Conservation (phyloP, 163 green algal genomes). For the Prototheca cutis region DNA sequence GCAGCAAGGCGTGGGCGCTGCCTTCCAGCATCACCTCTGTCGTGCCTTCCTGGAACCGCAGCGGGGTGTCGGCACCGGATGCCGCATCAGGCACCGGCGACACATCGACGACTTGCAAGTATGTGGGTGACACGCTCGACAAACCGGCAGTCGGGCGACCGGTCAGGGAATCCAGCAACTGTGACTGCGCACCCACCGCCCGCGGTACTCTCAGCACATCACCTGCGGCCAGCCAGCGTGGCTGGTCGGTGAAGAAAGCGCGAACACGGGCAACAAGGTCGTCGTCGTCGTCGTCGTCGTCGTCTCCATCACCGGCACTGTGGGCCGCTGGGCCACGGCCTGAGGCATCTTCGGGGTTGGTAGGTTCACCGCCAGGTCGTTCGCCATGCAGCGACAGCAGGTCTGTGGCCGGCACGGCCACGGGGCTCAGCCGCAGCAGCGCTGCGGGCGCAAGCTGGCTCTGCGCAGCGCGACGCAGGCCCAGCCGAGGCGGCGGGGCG, state of each 20-base stretch:
- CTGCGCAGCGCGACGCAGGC: not conserved
- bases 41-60: not conserved
- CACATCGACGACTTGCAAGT: no score
- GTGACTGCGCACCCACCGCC: no score
- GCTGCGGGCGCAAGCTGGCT: not conserved
- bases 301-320: no score
- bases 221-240: no score
- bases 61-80: no score
- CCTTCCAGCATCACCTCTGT: slow-evolving; percentile 34
- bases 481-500: not conserved
- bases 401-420: not conserved
- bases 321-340: not conserved
- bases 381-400: not conserved
- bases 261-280: not conserved
- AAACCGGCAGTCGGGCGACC: no score
- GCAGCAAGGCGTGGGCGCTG: slow-evolving; percentile 12
- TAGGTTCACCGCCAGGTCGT: not conserved
- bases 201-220: no score
- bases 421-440: not conserved
- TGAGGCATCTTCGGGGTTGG: not conserved
- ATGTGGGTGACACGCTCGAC: no score
- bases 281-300: not conserved
- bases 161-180: no score
- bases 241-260: not conserved
- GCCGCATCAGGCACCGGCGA: no score